Percentiles rank a stretch among this genome's conserved stretches.
Conservation (phyloP, 345 rosid species). For the Linum lewisii region DNA sequence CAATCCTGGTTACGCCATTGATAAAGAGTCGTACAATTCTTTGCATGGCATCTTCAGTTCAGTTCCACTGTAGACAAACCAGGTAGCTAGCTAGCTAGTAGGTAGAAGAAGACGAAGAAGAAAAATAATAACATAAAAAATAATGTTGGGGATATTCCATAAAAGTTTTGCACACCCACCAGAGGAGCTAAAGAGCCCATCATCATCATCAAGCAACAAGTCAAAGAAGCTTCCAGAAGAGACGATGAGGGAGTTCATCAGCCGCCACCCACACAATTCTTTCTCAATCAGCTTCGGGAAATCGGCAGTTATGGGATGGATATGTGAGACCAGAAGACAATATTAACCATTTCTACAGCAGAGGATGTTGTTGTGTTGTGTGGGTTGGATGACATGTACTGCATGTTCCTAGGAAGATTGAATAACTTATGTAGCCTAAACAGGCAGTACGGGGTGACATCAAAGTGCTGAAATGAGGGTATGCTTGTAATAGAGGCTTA, state of each 20-base stretch:
- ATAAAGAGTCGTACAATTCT: too few relatives aligned
- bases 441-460: constrained; percentile 45
- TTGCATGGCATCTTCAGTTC: too few relatives aligned
- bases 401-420: constrained; percentile 52
- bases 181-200: constrained; percentile 22
- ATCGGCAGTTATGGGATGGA: constrained; percentile 21
- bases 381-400: constrained; percentile 54
- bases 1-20: too few relatives aligned
- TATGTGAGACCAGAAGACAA: constrained; percentile 14
- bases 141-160: constrained; percentile 25
- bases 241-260: constrained; percentile 15
- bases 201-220: constrained; percentile 9
- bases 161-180: constrained; percentile 24
- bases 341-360: constrained; percentile 15
- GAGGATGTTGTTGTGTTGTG: constrained; percentile 28
- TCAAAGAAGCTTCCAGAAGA: constrained; percentile 20
- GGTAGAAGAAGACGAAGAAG: not conserved
- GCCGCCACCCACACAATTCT: constrained; percentile 13
- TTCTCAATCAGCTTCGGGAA: constrained; percentile 16
- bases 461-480: constrained; percentile 38
- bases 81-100: too few relatives aligned
- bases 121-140: not conserved
- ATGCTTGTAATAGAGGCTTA: constrained; percentile 62
- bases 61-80: not conserved
- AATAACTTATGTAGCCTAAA: constrained; percentile 46